Conservation (phyloP, 2,329 filamentous ascomycete species). For the Fusarium gaditjirri region DNA sequence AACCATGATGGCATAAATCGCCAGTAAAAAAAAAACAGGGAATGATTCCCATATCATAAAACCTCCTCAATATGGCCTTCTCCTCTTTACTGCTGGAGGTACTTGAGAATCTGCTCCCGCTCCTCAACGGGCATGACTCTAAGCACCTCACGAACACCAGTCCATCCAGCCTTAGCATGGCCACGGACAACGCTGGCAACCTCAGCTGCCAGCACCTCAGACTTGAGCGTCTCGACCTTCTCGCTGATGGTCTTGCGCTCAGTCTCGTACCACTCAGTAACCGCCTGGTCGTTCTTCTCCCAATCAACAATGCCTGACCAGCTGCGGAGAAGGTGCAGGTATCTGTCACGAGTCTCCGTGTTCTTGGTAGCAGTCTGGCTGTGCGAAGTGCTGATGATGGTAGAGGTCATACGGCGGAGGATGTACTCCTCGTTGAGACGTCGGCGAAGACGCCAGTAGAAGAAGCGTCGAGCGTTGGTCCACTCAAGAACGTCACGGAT, state of each 20-base stretch:
- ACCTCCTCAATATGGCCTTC: neutral
- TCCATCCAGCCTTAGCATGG: slow-evolving; percentile 75
- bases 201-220: slow-evolving; percentile 69
- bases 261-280: slow-evolving; percentile 96
- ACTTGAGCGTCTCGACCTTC: slow-evolving; percentile 87
- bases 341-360: slow-evolving; percentile 68
- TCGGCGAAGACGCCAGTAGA: slow-evolving; percentile 99
- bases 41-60: slow-evolving; percentile 15
- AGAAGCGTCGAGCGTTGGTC: slow-evolving; percentile 93
- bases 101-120: slow-evolving; percentile 82
- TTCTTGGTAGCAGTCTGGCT: slow-evolving; percentile 54
- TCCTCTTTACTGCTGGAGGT: slow-evolving; percentile 56
- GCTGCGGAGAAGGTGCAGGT: slow-evolving; percentile 80
- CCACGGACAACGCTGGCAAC: slow-evolving; percentile 57
- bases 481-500: slow-evolving; percentile 88
- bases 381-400: slow-evolving; percentile 47
- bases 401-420: slow-evolving; percentile 82
- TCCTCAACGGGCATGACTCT: slow-evolving; percentile 89
- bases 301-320: slow-evolving; percentile 86
- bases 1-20: slow-evolving; percentile 36
- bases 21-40: slow-evolving; percentile 32
- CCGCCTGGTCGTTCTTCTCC: slow-evolving; percentile 80
- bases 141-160: slow-evolving; percentile 86
- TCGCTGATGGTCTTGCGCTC: slow-evolving; percentile 84
- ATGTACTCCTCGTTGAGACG: slow-evolving; percentile 98